Conservation (phyloP, 2,329 filamentous ascomycete genomes). For the Fulvia fulva region DNA sequence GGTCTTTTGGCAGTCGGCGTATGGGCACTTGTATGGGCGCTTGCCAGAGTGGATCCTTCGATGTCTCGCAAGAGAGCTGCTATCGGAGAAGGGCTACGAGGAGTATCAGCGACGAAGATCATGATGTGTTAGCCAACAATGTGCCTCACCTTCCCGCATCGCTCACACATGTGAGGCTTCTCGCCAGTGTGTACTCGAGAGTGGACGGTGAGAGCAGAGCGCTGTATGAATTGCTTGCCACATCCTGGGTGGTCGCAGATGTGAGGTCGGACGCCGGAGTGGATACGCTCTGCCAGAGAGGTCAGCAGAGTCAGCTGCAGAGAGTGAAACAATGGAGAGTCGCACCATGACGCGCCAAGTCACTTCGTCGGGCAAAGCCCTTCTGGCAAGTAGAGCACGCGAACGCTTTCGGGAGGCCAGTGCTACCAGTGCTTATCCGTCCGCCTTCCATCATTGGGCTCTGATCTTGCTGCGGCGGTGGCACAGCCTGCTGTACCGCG, state of each 20-base stretch:
- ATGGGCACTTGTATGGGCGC: slow-evolving; percentile 94
- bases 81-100: slow-evolving; percentile 85
- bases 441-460: slow-evolving; percentile 36
- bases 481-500: slow-evolving; percentile 30
- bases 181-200: slow-evolving; percentile 94
- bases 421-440: slow-evolving; percentile 39
- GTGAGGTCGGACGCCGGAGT: slow-evolving; percentile 85
- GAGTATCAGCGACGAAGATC: slow-evolving; percentile 26
- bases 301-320: slow-evolving; percentile 13
- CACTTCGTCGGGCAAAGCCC: slow-evolving; percentile 87
- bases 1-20: slow-evolving; percentile 96
- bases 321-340: slow-evolving; percentile 11
- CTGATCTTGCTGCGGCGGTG: slow-evolving; percentile 30
- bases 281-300: slow-evolving; percentile 73
- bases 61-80: slow-evolving; percentile 87
- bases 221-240: slow-evolving; percentile 95
- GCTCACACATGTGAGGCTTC: slow-evolving; percentile 96
- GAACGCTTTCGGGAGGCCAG: slow-evolving; percentile 67
- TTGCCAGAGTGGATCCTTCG: slow-evolving; percentile 93
- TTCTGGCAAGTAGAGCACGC: slow-evolving; percentile 87
- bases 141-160: slow-evolving; percentile 82
- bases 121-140: background rate
- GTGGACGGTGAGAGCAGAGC: slow-evolving; percentile 92
- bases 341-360: slow-evolving; percentile 90
- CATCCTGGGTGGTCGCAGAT: slow-evolving; percentile 86